A percentile compares a stretch with the other conserved stretches of the same genome.
phyloP scores from a whole-genome alignment of 371 early-diverging fungal genomes.

The Mortierella sp. region DNA sequence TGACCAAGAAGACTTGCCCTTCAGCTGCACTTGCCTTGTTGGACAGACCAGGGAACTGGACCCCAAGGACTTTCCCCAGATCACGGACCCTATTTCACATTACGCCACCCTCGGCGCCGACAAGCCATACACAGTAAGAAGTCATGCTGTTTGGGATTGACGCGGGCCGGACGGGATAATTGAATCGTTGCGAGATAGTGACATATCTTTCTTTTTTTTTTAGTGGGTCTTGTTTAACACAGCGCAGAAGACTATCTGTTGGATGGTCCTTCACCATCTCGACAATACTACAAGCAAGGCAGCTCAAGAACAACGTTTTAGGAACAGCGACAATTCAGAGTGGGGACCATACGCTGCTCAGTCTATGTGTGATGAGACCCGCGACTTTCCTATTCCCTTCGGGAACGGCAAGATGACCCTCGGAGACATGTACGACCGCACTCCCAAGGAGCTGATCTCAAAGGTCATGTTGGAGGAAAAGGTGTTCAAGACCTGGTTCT shows the following conservation, averaged over 20 bases:
- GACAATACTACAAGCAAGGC: background rate
- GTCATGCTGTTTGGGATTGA: too few relatives aligned
- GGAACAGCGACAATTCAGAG: background rate
- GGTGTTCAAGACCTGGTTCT: background rate
- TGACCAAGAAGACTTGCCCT: background rate
- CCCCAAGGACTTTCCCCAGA: background rate
- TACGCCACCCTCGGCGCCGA: background rate
- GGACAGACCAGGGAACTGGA: conserved; percentile 3
- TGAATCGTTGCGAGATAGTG: too few relatives aligned
- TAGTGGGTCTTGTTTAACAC: background rate
- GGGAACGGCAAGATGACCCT: background rate
- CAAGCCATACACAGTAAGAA: conserved; percentile 11
- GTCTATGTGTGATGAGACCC: background rate
- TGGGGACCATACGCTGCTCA: background rate
- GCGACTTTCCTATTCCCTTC: background rate
- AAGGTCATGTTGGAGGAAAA: background rate
- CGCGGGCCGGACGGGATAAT: too few relatives aligned
- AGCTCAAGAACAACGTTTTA: background rate
- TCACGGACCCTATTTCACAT: background rate
- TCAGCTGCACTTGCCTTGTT: conserved; percentile 15
- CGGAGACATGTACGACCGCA: background rate
- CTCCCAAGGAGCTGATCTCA: background rate
- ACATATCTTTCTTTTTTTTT: too few relatives aligned
- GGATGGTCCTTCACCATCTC: background rate
- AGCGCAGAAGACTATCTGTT: background rate